Conservation (phyloP, 1,284 basidiomycete genomes). For the Psilocybe mexicana region DNA sequence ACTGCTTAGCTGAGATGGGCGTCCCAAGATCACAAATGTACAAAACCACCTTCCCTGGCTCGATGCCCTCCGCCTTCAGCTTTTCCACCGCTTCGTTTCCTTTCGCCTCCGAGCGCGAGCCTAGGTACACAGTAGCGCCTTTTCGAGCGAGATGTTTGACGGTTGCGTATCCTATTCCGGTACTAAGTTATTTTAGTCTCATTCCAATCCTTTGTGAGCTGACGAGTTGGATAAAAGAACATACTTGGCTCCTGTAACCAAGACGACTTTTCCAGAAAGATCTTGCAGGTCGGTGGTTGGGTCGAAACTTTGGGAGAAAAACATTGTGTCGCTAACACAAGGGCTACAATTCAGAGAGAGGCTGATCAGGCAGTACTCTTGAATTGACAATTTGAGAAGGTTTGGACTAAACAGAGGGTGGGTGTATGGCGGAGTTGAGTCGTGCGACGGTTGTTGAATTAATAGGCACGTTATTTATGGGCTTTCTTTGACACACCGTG, state of each 20-base stretch:
- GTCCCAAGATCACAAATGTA: slow-evolving; percentile 47
- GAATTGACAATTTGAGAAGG: too few relatives aligned
- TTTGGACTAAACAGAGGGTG: too few relatives aligned
- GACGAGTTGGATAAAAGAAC: background rate
- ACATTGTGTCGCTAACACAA: background rate
- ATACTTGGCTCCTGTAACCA: slow-evolving; percentile 14
- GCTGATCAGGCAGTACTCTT: too few relatives aligned
- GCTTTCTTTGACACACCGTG: background rate
- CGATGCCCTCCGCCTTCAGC: slow-evolving; percentile 35
- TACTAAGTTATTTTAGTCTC: slow-evolving; percentile 18
- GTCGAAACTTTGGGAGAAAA: slow-evolving; percentile 5
- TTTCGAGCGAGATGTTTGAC: slow-evolving; percentile 38
- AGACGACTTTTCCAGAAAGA: slow-evolving; percentile 37
- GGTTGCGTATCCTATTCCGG: slow-evolving; percentile 42
- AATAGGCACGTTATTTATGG: background rate
- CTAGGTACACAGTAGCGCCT: slow-evolving; percentile 48
- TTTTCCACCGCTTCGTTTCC: slow-evolving; percentile 40
- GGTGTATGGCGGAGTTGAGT: too few relatives aligned
- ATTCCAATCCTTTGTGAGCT: too few relatives aligned
- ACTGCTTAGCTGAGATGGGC: slow-evolving; percentile 40
- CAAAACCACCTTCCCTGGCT: slow-evolving; percentile 46
- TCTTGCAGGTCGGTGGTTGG: slow-evolving; percentile 27
- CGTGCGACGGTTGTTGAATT: too few relatives aligned
- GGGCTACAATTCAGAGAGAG: too few relatives aligned
- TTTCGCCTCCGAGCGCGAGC: slow-evolving; percentile 38